Evolutionary conservation across 805 yeast species (phyloP), one percentile per base, ranked within the genome.

Genomic region (Tetrapisispora namnaoensis): DNA sequence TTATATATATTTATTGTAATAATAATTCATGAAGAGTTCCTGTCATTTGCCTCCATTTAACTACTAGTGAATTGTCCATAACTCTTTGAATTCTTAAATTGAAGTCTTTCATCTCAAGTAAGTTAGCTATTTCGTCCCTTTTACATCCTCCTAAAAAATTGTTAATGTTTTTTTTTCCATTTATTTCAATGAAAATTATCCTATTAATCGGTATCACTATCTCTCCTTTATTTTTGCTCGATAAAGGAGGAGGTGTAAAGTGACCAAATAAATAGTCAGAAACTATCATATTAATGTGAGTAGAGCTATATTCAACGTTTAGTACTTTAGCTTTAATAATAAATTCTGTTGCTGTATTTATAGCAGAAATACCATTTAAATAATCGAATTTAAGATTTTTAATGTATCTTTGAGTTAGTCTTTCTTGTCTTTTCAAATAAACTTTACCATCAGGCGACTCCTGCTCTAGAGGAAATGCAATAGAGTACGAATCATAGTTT

Each of bases 301-400:
- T 37, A 2, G 37, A 32, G 28, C 38, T 16, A 20, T 37, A 27
- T 27, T 44, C 47, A 27, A 44, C 35, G 27, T 30, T 44, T 13
- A 44, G 14, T 27, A 44, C 17, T 37, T 37, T 44, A 7, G 37
- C 39, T 32, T 32, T 42, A 20, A 42, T 32, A 2, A 22, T 32
- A 21, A 32, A 40, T 16, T 40, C 43, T 1, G 34, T 40, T n/a
- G 34, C 22, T n/a, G 35, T 40, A n/a, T 27, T 40, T 13, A 40
- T 28, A 2, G 43, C 43, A 16, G 43, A n/a, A n/a, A 40, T 40
- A 40, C 43, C 43, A 27, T 27, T 27, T 27, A 40, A 28, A 17
- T 40, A 40, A 40, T 40, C 43, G 27, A 40, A 40, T 40, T 28
- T 40, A 17, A 40, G 35, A 40, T 40, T 40, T 40, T 40, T 27